A percentile compares a stretch with the other conserved stretches of the same genome.
phyloP scores from a whole-genome alignment of 2,329 filamentous ascomycete species.

The Arthrobotrys sphaeroides region DNA sequence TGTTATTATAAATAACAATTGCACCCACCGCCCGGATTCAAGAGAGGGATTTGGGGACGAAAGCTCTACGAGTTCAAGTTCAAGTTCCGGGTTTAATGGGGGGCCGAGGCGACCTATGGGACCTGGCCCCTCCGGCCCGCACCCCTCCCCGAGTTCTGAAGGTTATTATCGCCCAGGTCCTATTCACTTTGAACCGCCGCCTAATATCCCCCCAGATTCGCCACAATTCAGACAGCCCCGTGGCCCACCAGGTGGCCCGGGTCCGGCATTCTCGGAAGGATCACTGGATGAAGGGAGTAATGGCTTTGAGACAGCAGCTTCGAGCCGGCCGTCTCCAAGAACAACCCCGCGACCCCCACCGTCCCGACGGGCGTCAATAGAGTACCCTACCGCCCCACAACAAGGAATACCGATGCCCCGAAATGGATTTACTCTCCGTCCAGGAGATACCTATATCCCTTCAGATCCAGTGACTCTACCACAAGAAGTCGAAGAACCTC shows the following conservation, averaged over 20 bases:
- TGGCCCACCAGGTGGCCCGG: not conserved
- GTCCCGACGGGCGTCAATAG: slow-evolving; percentile 14
- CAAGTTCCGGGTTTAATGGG: not conserved
- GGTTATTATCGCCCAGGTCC: not conserved
- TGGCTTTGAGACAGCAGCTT: slow-evolving; percentile 8
- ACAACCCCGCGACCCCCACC: not conserved
- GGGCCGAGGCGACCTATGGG: not conserved
- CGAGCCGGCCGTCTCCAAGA: slow-evolving; percentile 21
- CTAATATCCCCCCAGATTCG: not conserved
- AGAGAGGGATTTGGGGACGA: not conserved
- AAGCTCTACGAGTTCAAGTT: not conserved
- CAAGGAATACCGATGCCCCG: not conserved
- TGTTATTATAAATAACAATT: slow-evolving; percentile 32
- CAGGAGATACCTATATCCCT: not conserved
- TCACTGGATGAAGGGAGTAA: slow-evolving; percentile 10
- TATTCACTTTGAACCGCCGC: not conserved
- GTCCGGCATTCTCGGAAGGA: not conserved
- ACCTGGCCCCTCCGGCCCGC: not conserved
- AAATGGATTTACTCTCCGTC: not conserved
- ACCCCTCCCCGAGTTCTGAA: not conserved
- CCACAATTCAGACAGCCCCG: not conserved
- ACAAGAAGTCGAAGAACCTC: not conserved
- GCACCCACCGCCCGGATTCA: slow-evolving; percentile 8
- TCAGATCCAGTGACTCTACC: not conserved
- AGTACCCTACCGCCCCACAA: not conserved